Evolutionary conservation across 495 filamentous ascomycete genomes (phyloP).

Genomic region (Bombardia bombarda): DNA sequence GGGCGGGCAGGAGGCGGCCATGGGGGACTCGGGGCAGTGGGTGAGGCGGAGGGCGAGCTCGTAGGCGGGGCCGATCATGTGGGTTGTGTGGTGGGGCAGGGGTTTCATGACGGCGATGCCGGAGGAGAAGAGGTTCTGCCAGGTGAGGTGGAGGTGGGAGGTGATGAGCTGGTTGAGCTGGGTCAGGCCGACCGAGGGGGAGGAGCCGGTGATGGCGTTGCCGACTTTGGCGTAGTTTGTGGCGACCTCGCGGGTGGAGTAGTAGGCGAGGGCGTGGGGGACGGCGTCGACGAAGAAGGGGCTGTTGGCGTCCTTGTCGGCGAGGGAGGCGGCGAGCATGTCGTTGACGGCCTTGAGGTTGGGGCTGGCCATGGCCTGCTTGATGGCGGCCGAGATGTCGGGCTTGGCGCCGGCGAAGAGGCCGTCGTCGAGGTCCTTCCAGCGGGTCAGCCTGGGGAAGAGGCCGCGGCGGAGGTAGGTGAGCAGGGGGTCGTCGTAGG

Average conservation of each 20-base stretch:
- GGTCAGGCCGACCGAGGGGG: constrained; percentile 48
- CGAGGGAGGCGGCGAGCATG: constrained; percentile 48
- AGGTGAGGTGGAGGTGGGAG: constrained; percentile 76
- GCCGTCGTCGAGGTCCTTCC: constrained; percentile 61
- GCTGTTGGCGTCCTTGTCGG: constrained; percentile 24
- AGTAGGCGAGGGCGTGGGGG: constrained; percentile 67
- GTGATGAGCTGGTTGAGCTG: constrained; percentile 69
- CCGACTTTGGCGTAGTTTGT: constrained; percentile 57
- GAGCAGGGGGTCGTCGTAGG: constrained; percentile 64
- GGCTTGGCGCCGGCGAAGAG: constrained; percentile 66
- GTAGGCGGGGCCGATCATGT: constrained; percentile 59
- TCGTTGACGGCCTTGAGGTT: constrained; percentile 48
- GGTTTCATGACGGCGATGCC: constrained; percentile 80
- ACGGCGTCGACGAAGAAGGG: constrained; percentile 56
- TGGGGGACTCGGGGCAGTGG: constrained; percentile 61
- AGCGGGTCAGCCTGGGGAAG: constrained; percentile 64
- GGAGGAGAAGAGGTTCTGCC: constrained; percentile 63
- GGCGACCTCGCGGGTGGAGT: constrained; percentile 54
- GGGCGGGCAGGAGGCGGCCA: constrained; percentile 76
- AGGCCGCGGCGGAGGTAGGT: constrained; percentile 64
- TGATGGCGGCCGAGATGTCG: constrained; percentile 58
- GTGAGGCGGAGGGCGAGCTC: constrained; percentile 64
- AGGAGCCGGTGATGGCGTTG: constrained; percentile 49
- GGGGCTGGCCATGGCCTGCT: constrained; percentile 48
- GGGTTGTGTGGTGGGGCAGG: constrained; percentile 59